Percentiles rank a stretch among this genome's conserved stretches.
phyloP scores from a whole-genome alignment of 2,329 filamentous ascomycete species.

The Ophiostoma sp. region DNA sequence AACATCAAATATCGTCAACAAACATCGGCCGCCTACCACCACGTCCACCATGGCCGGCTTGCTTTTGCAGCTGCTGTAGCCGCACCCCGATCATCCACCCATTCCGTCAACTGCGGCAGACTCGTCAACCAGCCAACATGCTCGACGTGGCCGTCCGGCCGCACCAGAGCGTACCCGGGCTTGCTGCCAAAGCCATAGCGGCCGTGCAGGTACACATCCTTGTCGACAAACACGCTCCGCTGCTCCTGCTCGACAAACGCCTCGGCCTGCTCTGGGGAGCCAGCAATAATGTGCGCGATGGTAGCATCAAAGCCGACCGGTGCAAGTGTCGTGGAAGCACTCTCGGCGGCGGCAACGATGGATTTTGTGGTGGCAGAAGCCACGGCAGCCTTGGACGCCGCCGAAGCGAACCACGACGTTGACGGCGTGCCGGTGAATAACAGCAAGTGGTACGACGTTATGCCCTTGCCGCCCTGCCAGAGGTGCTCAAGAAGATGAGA shows the following conservation, averaged over 20 bases:
- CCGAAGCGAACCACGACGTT: neutral
- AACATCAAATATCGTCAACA: neutral
- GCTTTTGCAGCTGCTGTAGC: neutral
- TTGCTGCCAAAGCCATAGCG: constrained; percentile 35
- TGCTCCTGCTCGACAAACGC: constrained; percentile 19
- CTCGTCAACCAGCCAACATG: constrained; percentile 36
- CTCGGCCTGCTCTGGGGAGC: constrained; percentile 8
- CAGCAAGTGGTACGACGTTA: constrained; percentile 23
- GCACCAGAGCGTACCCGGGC: constrained; percentile 36
- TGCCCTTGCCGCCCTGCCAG: constrained; percentile 24
- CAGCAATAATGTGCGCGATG: constrained; percentile 17
- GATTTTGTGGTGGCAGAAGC: neutral
- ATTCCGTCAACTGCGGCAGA: constrained; percentile 32
- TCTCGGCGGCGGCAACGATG: constrained; percentile 23
- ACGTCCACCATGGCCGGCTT: constrained; percentile 16
- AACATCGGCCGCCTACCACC: neutral
- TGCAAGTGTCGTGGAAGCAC: neutral
- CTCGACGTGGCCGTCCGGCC: constrained; percentile 39
- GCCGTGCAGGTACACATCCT: constrained; percentile 34
- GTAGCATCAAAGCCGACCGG: constrained; percentile 5
- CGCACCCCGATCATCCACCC: constrained; percentile 8
- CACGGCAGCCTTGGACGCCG: neutral
- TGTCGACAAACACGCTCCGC: constrained; percentile 28
- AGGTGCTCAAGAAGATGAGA: constrained; percentile 16
- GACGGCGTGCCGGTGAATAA: constrained; percentile 18